phyloP scores from a whole-genome alignment of 257 asterid genomes.

The Plantago ovata region DNA sequence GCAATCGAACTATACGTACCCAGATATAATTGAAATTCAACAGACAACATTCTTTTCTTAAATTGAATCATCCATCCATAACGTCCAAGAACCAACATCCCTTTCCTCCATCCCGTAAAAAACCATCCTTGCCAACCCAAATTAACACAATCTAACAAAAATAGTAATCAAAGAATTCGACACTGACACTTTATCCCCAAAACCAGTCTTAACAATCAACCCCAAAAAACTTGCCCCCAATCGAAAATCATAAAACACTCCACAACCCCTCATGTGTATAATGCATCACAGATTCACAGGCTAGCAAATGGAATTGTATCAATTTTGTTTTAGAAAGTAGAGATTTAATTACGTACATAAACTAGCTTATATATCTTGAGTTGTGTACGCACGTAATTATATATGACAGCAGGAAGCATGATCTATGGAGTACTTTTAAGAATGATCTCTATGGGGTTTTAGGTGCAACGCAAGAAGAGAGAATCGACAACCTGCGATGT shows the following conservation, averaged over 20 bases:
- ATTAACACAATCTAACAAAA: constrained; percentile 40
- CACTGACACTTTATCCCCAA: constrained; percentile 43
- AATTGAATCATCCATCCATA: constrained; percentile 42
- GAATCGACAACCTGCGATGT: no score
- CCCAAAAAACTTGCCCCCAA: constrained; percentile 57
- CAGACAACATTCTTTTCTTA: constrained; percentile 70
- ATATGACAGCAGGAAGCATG: no score
- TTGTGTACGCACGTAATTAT: no score
- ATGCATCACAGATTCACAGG: no score
- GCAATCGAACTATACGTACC: constrained; percentile 70
- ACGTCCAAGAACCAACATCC: constrained; percentile 83
- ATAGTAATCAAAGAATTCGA: constrained; percentile 62
- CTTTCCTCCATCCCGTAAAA: constrained; percentile 50
- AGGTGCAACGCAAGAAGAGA: no score
- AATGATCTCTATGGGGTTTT: no score
- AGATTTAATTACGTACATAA: no score
- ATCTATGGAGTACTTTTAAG: no score
- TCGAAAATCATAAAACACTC: constrained; percentile 43
- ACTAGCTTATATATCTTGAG: no score
- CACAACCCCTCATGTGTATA: constrained; percentile 52
- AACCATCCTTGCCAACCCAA: constrained; percentile 42
- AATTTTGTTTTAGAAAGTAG: no score
- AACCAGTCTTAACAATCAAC: constrained; percentile 53
- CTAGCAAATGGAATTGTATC: no score
- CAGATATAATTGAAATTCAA: constrained; percentile 71